phyloP scores from a whole-genome alignment of 2,329 filamentous ascomycete species.

The Phyllosticta paracitricarpa region DNA sequence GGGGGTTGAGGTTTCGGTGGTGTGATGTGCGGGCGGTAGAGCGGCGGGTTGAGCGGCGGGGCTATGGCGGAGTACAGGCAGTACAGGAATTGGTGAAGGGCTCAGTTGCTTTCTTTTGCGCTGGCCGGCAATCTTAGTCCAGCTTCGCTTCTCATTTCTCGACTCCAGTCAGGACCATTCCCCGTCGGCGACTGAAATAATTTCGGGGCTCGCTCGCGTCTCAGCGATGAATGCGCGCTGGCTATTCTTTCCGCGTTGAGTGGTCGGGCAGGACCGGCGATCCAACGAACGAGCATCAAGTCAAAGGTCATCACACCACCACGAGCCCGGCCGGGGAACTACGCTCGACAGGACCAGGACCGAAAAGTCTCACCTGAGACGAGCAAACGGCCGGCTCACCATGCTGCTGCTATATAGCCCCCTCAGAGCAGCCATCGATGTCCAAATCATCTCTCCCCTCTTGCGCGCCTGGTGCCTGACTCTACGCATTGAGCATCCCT shows the following conservation, averaged over 20 bases:
- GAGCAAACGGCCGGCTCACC: background rate
- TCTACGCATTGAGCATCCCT: background rate
- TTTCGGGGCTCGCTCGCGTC: background rate
- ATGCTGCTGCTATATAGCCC: constrained; percentile 1
- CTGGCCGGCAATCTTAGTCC: too few species aligned
- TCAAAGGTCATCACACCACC: constrained; percentile 1
- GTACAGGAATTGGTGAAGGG: too few species aligned
- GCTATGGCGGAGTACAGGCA: background rate
- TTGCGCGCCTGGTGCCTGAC: background rate
- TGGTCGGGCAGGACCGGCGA: constrained; percentile 2
- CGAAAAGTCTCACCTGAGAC: constrained; percentile 1
- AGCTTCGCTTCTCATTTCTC: too few species aligned
- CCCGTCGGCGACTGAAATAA: too few species aligned
- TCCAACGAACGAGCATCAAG: constrained; percentile 9
- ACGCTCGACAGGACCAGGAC: constrained; percentile 2
- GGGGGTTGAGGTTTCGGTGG: background rate
- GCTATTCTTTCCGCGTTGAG: background rate
- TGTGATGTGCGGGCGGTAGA: background rate
- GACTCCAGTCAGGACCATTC: too few species aligned
- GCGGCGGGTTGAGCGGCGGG: background rate
- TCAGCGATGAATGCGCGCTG: background rate
- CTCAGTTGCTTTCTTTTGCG: too few species aligned
- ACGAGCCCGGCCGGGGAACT: background rate
- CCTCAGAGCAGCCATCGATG: background rate
- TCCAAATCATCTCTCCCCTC: background rate